phyloP scores from a whole-genome alignment of 73 alveolate genomes.

The Paramecium octaurelia region DNA sequence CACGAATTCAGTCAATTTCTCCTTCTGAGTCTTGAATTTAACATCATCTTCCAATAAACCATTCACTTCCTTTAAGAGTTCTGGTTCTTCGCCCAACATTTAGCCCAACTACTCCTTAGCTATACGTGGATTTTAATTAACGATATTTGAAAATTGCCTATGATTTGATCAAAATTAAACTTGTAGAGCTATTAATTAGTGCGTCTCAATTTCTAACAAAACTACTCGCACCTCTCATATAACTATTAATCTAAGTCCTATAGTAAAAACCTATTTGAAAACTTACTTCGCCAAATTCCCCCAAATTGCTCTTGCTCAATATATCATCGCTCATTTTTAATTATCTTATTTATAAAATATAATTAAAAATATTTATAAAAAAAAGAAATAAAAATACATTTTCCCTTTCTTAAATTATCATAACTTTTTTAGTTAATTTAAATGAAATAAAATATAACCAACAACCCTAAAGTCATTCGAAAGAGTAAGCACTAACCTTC shows the following conservation, averaged over 20 bases:
- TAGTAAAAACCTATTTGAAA: not conserved
- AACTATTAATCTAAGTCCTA: conserved; percentile 16
- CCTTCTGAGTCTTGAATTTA: conserved; percentile 26
- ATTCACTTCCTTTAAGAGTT: conserved; percentile 18
- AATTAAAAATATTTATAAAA: not conserved
- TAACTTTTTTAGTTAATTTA: not conserved
- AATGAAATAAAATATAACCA: not conserved
- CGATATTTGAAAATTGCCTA: conserved; percentile 34
- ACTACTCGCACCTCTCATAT: conserved; percentile 23
- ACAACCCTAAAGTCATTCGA: not conserved
- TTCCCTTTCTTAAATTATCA: not conserved
- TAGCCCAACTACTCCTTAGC: not conserved
- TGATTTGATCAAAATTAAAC: not conserved
- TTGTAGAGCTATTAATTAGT: conserved; percentile 29
- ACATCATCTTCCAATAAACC: conserved; percentile 26
- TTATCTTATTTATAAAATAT: not conserved
- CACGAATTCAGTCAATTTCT: not conserved
- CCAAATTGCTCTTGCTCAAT: not conserved
- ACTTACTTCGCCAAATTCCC: not conserved
- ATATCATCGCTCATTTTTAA: not conserved
- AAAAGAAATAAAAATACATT: not conserved
- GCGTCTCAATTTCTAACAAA: conserved; percentile 25
- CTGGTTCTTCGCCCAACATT: conserved; percentile 29
- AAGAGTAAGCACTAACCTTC: not conserved
- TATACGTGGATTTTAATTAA: not conserved